Base-by-base conservation (phyloP, 2,329 filamentous ascomycete species). In the Balansia obtecta region DNA sequence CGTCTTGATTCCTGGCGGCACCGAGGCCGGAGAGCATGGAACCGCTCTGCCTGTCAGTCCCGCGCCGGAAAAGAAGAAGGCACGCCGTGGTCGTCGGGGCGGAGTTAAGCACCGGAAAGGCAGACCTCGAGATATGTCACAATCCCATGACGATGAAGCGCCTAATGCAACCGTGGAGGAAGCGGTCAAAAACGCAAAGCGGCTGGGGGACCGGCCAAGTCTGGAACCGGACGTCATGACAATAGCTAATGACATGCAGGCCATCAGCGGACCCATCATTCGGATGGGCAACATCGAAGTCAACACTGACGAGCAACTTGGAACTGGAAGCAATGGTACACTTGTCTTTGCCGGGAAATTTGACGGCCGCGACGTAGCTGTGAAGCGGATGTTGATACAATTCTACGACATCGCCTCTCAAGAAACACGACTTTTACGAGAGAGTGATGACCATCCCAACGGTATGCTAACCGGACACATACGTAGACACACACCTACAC, bases 371-470 rank as follows among this genome's bases (percentile, higher is more conserved):
- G 85, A 90, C 43, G 91, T 98, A 27, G 93, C 93, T 1, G 88
- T 98, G 45, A 98, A 98, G 73, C 82, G 93, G 34, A 95, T 98
- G 88, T 74, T 97, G 53, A 88, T 91, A 34, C 88, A 95, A 58
- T 96, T 96, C 60, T 96, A 90, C 63, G 91, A 95, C 56, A 87
- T 98, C 58, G 93, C 93, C 0, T 89, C 88, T 11, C 89, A 95
- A 60, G 93, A 98, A 68, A 95, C 95, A 1, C 85, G 85, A 53
- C 74, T 97, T 48, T 70, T 98, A 11, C 79, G 94, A 53, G 89
- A 96, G 65, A 96, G 90, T 61, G 93, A 98, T 58, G 87, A 96
- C 60, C 93, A 98, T 61, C 84, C 86, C 12, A 97, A 98, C 64
- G 79, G 79, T 81, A 70, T 16, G 50, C n/a, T 13, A 32, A n/a